phyloP scores from a whole-genome alignment of 208 protist genomes.

The Spongospora subterranea region DNA sequence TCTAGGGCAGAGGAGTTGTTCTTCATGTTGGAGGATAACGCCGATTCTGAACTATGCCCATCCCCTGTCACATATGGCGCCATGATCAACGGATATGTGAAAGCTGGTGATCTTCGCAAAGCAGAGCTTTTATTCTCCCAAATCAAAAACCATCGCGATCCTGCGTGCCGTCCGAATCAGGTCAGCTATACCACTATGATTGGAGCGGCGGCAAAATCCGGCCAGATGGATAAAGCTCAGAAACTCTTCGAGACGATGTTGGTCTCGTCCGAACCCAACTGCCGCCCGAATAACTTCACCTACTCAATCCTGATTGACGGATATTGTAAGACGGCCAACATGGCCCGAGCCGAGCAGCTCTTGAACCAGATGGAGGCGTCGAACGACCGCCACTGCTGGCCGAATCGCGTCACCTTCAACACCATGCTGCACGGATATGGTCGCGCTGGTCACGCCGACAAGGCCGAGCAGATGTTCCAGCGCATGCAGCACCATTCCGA shows the following conservation, averaged over 20 bases:
- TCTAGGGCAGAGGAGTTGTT: conserved; percentile 29
- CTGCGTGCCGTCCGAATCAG: conserved; percentile 49
- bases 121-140: conserved; percentile 47
- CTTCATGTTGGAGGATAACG: conserved; percentile 43
- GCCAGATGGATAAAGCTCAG: conserved; percentile 52
- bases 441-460: not conserved
- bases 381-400: not conserved
- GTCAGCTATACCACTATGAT: conserved; percentile 54
- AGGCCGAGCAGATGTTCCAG: conserved; percentile 41
- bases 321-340: conserved; percentile 49
- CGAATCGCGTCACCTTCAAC: conserved; percentile 56
- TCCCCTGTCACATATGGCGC: conserved; percentile 51
- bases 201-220: conserved; percentile 33
- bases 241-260: conserved; percentile 55
- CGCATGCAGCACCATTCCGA: conserved; percentile 50
- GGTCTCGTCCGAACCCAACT: not conserved
- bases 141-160: conserved; percentile 57
- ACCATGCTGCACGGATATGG: conserved; percentile 55
- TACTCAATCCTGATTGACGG: conserved; percentile 56
- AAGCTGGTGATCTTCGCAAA: conserved; percentile 44
- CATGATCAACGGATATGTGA: conserved; percentile 56
- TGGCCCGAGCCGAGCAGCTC: conserved; percentile 54
- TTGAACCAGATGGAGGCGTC: conserved; percentile 17
- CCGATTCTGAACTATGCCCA: not conserved
- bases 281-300: conserved; percentile 54